Evolutionary conservation across 805 yeast genomes (phyloP), one percentile per base, ranked within the genome.

Genomic region (Barnettozyma sp.): DNA sequence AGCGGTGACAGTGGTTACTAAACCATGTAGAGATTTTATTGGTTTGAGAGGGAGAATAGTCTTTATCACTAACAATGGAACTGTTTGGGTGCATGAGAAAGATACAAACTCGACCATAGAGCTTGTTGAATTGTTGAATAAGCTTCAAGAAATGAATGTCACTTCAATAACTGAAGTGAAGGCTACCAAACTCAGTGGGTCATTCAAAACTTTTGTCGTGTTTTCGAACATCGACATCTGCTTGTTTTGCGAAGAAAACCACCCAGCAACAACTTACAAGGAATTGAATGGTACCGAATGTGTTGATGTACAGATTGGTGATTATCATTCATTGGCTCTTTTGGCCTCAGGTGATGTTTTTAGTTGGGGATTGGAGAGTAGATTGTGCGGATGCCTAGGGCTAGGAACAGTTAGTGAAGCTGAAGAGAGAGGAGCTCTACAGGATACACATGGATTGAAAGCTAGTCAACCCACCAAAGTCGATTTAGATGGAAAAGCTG

Each of bases 331-430:
- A 21, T 48, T 82, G 30, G 90, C 84, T 0, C 58, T 82, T n/a
- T 63, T 76, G 4, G 61, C 62, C 30, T 59, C 63, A 13, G 92
- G 92, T 0, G 63, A 70, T 3, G 42, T 80, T 13, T 65, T 66
- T 40, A 59, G 78, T 5, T 82, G 88, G 90, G 92, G 92, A 0
- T 35, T 65, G 11, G 90, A 82, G 48, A 66, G 78, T 7, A 60
- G 62, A 23, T 40, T 50, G 4, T 77, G 84, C 52, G 92, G 92
- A 7, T 77, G 84, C 48, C 52, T 82, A n/a, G 92, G 92, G 0
- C 46, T 81, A 4, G 90, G 83, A 2, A 36, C 46, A 6, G 45
- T 56, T 2, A 46, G 44, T 8, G 39, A 47, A 3, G 49, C 46
- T 17, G 36, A 46, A 16, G 59, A 60, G 24, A 6, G 18, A 5